These are phyloP conservation scores for Podila epicladia DNA, from an alignment of 192 early-diverging fungal species.

Conservation along the genomic window DNA sequence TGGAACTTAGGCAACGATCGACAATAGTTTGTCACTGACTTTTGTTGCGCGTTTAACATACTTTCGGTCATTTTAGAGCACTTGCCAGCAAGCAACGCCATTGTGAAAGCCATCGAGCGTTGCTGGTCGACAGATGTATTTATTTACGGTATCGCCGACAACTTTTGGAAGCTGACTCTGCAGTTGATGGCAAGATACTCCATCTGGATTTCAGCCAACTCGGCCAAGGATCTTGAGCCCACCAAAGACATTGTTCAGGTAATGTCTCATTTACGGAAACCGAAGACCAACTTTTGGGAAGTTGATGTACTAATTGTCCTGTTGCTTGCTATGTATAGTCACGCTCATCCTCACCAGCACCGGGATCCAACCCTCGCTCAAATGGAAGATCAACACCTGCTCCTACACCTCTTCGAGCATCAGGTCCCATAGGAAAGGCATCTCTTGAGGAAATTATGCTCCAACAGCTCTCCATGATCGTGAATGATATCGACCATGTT, in stretches of 20 bases:
- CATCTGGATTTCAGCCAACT: constrained; percentile 25
- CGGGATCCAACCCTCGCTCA: constrained; percentile 11
- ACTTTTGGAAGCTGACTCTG: constrained; percentile 72
- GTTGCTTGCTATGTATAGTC: constrained; percentile 5
- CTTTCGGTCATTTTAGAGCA: constrained; percentile 17
- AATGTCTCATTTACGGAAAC: background rate
- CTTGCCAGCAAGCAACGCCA: constrained; percentile 53
- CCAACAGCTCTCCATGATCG: constrained; percentile 52
- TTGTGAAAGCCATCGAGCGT: constrained; percentile 61
- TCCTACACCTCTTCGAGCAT: constrained; percentile 8
- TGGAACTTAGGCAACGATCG: constrained; percentile 9
- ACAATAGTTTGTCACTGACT: background rate
- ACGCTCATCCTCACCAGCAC: constrained; percentile 26
- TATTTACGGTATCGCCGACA: constrained; percentile 61
- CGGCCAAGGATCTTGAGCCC: constrained; percentile 16
- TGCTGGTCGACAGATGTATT: constrained; percentile 71
- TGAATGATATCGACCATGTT: constrained; percentile 54
- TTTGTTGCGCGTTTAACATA: background rate
- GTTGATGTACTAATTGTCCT: background rate
- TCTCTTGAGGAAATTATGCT: constrained; percentile 41
- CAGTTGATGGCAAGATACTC: constrained; percentile 54
- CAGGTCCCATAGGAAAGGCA: constrained; percentile 6
- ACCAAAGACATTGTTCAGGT: constrained; percentile 16
- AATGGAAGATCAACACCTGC: constrained; percentile 20
- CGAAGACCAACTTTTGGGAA: background rate